Conservation (phyloP, 169 alveolate genomes). For the Plasmodium blacklocki region DNA sequence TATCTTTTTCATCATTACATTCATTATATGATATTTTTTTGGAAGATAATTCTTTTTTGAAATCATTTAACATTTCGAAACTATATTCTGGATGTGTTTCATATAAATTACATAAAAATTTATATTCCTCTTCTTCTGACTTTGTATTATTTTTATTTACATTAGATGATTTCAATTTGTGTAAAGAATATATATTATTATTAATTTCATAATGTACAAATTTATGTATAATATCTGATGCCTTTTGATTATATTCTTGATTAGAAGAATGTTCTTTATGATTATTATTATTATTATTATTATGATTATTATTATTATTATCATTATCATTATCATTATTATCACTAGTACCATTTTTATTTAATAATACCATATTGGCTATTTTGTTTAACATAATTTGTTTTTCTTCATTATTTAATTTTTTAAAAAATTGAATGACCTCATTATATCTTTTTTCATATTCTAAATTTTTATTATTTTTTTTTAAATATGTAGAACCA, state of each 20-base stretch:
- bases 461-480: slow-evolving; percentile 13
- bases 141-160: slow-evolving; percentile 31
- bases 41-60: slow-evolving; percentile 29
- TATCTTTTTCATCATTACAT: slow-evolving; percentile 34
- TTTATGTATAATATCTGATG: slow-evolving; percentile 49
- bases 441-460: slow-evolving; percentile 48
- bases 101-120: slow-evolving; percentile 9
- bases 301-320: neutral
- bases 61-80: slow-evolving; percentile 65
- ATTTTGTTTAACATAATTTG: slow-evolving; percentile 65
- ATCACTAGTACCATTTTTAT: neutral
- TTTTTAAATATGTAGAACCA: slow-evolving; percentile 26
- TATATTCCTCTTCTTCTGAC: slow-evolving; percentile 36
- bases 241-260: slow-evolving; percentile 23
- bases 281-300: neutral
- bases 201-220: slow-evolving; percentile 47
- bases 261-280: neutral
- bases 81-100: slow-evolving; percentile 62
- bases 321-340: neutral
- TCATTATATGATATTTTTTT: slow-evolving; percentile 13
- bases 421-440: slow-evolving; percentile 35
- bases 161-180: slow-evolving; percentile 42
- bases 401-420: slow-evolving; percentile 51
- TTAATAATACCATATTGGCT: neutral
- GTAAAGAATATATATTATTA: slow-evolving; percentile 61